Evolutionary conservation across 805 yeast species (phyloP), one percentile per base, ranked within the genome.

Genomic region (Kodamaea sagamina): DNA sequence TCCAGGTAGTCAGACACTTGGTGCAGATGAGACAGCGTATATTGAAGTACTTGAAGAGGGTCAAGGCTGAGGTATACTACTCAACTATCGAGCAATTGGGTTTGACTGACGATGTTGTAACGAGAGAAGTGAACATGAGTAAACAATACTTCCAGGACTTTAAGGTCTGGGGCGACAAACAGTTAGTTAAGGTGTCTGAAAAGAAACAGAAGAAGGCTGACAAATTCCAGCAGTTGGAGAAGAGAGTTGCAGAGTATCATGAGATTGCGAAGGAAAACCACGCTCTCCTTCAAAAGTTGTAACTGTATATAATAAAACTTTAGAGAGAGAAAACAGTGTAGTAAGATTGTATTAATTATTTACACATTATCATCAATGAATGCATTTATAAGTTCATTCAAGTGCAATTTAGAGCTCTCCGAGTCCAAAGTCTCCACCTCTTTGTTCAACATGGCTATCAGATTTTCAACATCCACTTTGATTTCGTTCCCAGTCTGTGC

Each of bases 11-110:
- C 37, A 82, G 96, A 64, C 84, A 84, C 74, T 61, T 86, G 59
- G 96, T 90, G 17, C 98, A 92, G 65, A 82, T 84, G 55, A 83
- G 99, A 69, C 97, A 90, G 66, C 78, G 79, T 53, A 77, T 86
- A 31, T 74, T 92, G 54, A 81, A 82, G 65, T 93, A 92, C 61
- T 75, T 93, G 66, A 89, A 89, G 63, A 79, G 77, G 58, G 85
- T 79, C 58, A 70, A 88, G 50, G 89, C 97, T 11, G 78, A 87
- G 62, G 77, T 83, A 55, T 92, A 93, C 69, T 88, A 77, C 65
- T 83, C 89, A 82, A 75, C 95, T 35, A 81, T 92, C 48, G 86
- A 85, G 55, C 89, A 89, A 65, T 72, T 92, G 43, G 99, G 98
- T 1, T 74, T 92, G 49, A 81, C 86, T 31, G 98, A 92, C 65